Percentiles rank a stretch among this genome's conserved stretches.
phyloP scores from a whole-genome alignment of 495 filamentous ascomycete species.

The Aspergillus conjunctus region DNA sequence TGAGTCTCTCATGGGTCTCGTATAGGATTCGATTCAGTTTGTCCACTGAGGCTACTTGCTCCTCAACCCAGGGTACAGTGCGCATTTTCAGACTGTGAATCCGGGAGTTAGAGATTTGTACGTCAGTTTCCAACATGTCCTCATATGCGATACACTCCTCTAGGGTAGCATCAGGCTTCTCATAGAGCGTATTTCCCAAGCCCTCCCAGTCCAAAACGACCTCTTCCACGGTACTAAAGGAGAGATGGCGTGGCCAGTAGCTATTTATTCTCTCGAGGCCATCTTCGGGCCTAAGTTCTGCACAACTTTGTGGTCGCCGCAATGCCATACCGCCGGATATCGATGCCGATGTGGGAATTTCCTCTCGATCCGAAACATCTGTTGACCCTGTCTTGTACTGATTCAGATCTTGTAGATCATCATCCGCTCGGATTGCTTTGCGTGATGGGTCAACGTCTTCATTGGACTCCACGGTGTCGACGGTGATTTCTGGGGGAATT shows the following conservation, averaged over 20 bases:
- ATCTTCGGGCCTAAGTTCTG: slow-evolving; percentile 34
- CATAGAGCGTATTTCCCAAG: slow-evolving; percentile 38
- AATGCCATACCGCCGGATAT: slow-evolving; percentile 37
- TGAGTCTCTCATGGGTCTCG: slow-evolving; percentile 65
- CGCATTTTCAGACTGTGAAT: slow-evolving; percentile 52
- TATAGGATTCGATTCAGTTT: slow-evolving; percentile 61
- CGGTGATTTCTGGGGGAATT: slow-evolving; percentile 40
- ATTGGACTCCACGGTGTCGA: slow-evolving; percentile 33
- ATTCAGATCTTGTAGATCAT: slow-evolving; percentile 38
- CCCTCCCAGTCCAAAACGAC: slow-evolving; percentile 74
- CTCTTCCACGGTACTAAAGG: slow-evolving; percentile 88
- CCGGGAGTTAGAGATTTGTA: slow-evolving; percentile 58
- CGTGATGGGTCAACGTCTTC: slow-evolving; percentile 24
- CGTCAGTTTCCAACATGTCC: slow-evolving; percentile 58
- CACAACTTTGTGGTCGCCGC: slow-evolving; percentile 49
- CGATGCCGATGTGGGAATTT: slow-evolving; percentile 27
- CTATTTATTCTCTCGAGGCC: slow-evolving; percentile 29
- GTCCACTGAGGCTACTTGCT: slow-evolving; percentile 63
- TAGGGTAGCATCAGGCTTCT: slow-evolving; percentile 31
- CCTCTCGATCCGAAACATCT: slow-evolving; percentile 38
- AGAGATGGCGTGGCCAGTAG: slow-evolving; percentile 76
- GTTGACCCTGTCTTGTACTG: slow-evolving; percentile 37
- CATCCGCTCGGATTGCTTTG: slow-evolving; percentile 25
- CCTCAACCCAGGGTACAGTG: slow-evolving; percentile 64
- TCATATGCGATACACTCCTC: slow-evolving; percentile 50